Percentiles rank a stretch among this genome's conserved stretches.
phyloP scores from a whole-genome alignment of 257 asterid species.

The Sherardia arvensis region DNA sequence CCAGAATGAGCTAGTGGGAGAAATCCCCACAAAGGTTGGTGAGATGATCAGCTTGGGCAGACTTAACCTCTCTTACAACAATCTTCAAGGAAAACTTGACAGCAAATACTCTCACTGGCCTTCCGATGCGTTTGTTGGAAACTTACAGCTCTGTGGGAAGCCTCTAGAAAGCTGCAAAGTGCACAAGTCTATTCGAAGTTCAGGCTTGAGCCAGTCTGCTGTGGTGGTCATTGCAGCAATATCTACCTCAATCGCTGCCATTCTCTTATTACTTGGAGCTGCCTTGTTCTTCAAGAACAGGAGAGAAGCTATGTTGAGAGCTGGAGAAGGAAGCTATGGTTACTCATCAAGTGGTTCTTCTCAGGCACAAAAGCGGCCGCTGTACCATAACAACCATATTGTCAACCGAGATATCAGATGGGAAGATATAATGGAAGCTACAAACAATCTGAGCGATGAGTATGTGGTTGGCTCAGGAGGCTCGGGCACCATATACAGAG shows the following conservation, averaged over 20 bases:
- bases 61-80: constrained; percentile 72
- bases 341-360: constrained; percentile 66
- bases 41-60: constrained; percentile 76
- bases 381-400: constrained; percentile 35
- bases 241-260: constrained; percentile 34
- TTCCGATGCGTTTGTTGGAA: constrained; percentile 54
- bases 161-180: constrained; percentile 55
- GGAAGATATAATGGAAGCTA: constrained; percentile 86
- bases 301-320: constrained; percentile 41
- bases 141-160: constrained; percentile 60
- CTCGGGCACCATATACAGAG: constrained; percentile 71
- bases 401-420: constrained; percentile 54
- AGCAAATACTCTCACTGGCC: constrained; percentile 68
- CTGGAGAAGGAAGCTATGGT: constrained; percentile 29
- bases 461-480: constrained; percentile 81
- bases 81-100: constrained; percentile 57
- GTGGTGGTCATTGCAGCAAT: constrained; percentile 60
- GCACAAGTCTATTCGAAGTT: constrained; percentile 9
- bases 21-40: constrained; percentile 58
- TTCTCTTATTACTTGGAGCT: constrained; percentile 52
- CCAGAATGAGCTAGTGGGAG: constrained; percentile 55
- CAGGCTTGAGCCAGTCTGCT: constrained; percentile 34
- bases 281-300: constrained; percentile 52
- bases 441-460: constrained; percentile 75
- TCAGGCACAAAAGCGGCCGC: constrained; percentile 53